A percentile compares a stretch with the other conserved stretches of the same genome.
These are phyloP conservation scores for Podaxis sp. DNA, from an alignment of 768 basidiomycete species.

Conservation along the genomic window DNA sequence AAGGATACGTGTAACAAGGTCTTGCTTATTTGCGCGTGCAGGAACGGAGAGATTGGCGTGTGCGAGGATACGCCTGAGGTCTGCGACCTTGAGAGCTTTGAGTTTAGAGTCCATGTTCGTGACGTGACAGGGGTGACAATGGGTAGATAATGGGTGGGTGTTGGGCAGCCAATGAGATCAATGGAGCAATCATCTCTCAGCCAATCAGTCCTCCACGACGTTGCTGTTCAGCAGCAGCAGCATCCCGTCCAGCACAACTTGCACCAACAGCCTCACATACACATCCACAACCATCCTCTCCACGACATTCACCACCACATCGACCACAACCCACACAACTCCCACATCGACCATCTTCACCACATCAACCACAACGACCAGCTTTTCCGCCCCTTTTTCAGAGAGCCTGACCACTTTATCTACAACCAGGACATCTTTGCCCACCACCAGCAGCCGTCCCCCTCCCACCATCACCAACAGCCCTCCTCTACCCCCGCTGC, in stretches of 20 bases:
- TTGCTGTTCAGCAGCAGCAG: conserved; percentile 27
- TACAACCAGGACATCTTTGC: conserved; percentile 26
- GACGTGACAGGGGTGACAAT: conserved; percentile 14
- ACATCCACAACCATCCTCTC: conserved; percentile 13
- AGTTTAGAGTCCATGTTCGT: conserved; percentile 37
- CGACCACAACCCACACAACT: conserved; percentile 20
- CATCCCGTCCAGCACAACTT: conserved; percentile 25
- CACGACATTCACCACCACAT: conserved; percentile 23
- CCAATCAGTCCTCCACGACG: conserved; percentile 12
- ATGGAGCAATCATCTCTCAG: conserved; percentile 8
- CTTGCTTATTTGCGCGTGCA: conserved; percentile 62
- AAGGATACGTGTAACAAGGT: conserved; percentile 64
- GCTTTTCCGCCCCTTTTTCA: conserved; percentile 26
- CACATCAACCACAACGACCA: conserved; percentile 26
- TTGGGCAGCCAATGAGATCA: conserved; percentile 20
- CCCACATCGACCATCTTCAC: not conserved
- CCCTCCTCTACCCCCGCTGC: not conserved
- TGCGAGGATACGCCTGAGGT: conserved; percentile 62
- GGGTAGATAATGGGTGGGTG: conserved; percentile 5
- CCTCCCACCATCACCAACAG: conserved; percentile 18
- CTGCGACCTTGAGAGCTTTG: conserved; percentile 70
- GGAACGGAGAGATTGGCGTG: conserved; percentile 49
- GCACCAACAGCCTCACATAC: conserved; percentile 20
- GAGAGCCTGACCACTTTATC: conserved; percentile 20
- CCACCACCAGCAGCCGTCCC: conserved; percentile 20